Conservation (phyloP, 352 stramenopile genomes). For the Phytophthora constricta region DNA sequence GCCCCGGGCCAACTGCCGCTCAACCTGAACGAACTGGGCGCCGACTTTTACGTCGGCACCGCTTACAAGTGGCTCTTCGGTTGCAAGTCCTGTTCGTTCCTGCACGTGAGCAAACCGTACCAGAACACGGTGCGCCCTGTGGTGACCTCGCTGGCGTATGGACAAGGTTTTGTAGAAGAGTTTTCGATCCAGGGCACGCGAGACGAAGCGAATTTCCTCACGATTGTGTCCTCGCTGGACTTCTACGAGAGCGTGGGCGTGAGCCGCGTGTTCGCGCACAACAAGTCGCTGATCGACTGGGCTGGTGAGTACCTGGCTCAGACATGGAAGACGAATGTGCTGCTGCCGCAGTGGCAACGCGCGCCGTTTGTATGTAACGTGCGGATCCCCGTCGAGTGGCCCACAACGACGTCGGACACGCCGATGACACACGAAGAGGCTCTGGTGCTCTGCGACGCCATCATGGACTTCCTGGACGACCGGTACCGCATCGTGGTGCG, state of each 20-base stretch:
- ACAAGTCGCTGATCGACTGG: slow-evolving; percentile 88
- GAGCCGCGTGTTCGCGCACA: slow-evolving; percentile 78
- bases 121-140: slow-evolving; percentile 79
- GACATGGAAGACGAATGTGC: slow-evolving; percentile 74
- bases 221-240: slow-evolving; percentile 80
- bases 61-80: slow-evolving; percentile 89
- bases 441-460: slow-evolving; percentile 67
- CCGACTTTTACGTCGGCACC: slow-evolving; percentile 87
- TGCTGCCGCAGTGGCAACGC: slow-evolving; percentile 81
- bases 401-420: slow-evolving; percentile 45
- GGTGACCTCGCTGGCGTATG: slow-evolving; percentile 83
- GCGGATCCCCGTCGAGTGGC: slow-evolving; percentile 74
- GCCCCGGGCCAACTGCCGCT: slow-evolving; percentile 76
- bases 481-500: slow-evolving; percentile 76
- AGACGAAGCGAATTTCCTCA: slow-evolving; percentile 86
- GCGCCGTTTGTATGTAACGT: slow-evolving; percentile 85
- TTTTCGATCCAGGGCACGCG: slow-evolving; percentile 85
- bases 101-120: slow-evolving; percentile 85
- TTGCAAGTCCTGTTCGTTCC: slow-evolving; percentile 86
- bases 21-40: slow-evolving; percentile 66
- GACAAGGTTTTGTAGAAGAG: slow-evolving; percentile 84
- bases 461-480: slow-evolving; percentile 85
- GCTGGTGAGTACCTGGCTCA: slow-evolving; percentile 73
- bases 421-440: slow-evolving; percentile 70
- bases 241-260: slow-evolving; percentile 86